Evolutionary conservation across 129 eudicot genomes (phyloP).

Genomic region (Lonicera japonica): DNA sequence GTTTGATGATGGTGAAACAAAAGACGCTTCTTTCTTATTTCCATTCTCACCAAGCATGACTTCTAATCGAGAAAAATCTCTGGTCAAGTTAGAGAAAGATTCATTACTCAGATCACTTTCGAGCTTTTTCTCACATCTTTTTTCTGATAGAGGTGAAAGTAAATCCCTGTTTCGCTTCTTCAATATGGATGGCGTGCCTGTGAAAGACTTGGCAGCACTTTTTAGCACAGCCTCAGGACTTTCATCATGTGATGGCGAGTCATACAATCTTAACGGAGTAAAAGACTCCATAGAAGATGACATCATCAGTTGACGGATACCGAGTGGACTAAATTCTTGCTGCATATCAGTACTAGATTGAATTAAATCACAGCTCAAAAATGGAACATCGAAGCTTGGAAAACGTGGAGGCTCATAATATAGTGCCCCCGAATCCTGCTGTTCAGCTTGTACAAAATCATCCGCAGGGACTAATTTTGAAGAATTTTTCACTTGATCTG

Average conservation of each 20-base stretch:
- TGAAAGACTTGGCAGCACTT: conserved; percentile 78
- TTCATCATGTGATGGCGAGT: conserved; percentile 59
- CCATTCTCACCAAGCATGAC: conserved; percentile 54
- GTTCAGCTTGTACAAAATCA: conserved; percentile 33
- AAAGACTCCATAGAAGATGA: conserved; percentile 48
- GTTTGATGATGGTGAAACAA: conserved; percentile 26
- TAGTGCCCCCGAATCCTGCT: conserved; percentile 50
- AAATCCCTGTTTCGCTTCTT: conserved; percentile 73
- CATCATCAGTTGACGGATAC: conserved; percentile 75
- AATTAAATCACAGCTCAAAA: conserved; percentile 81
- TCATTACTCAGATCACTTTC: conserved; percentile 31
- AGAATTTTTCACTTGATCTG: conserved; percentile 17
- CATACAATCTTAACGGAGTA: conserved; percentile 80
- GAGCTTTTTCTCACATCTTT: conserved; percentile 61
- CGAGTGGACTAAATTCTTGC: conserved; percentile 89
- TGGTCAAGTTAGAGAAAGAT: conserved; percentile 45
- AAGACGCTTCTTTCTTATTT: conserved; percentile 17
- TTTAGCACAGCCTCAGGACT: conserved; percentile 81
- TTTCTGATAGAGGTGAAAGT: conserved; percentile 76
- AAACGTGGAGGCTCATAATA: conserved; percentile 92
- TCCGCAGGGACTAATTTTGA: conserved; percentile 36
- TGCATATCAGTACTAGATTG: conserved; percentile 66
- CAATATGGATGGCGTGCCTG: conserved; percentile 70
- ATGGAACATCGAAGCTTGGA: conserved; percentile 94
- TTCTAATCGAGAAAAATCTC: conserved; percentile 60